These are phyloP conservation scores for Fomitopsis pulvina DNA, from an alignment of 768 basidiomycete genomes.

Conservation along the genomic window DNA sequence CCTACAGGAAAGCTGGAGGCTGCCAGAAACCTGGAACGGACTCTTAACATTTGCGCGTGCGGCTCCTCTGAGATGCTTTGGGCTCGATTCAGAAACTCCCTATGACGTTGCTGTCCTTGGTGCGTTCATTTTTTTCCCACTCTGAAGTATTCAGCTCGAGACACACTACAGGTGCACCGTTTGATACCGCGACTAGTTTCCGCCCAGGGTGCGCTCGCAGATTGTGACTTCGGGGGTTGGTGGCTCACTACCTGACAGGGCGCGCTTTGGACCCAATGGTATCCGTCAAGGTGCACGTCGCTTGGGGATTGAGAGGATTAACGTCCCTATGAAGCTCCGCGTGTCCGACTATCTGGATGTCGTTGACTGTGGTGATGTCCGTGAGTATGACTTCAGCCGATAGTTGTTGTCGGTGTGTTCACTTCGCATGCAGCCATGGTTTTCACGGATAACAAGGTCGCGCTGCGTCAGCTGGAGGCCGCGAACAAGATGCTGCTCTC, in stretches of 20 bases:
- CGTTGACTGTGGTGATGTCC: constrained; percentile 27
- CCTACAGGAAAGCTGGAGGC: constrained; percentile 7
- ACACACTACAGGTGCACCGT: constrained; percentile 19
- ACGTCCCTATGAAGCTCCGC: constrained; percentile 23
- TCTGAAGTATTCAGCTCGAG: background rate
- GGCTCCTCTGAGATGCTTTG: constrained; percentile 24
- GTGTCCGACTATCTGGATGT: constrained; percentile 21
- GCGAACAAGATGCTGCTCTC: constrained; percentile 21
- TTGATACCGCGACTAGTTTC: constrained; percentile 27
- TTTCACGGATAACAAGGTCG: constrained; percentile 23
- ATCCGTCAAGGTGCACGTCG: constrained; percentile 28
- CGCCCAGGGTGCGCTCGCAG: constrained; percentile 21
- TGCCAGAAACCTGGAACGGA: constrained; percentile 21
- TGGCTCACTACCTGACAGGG: constrained; percentile 7
- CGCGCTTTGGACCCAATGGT: constrained; percentile 28
- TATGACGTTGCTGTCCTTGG: constrained; percentile 26
- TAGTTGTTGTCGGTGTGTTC: background rate
- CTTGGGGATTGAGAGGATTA: constrained; percentile 22
- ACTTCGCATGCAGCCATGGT: constrained; percentile 13
- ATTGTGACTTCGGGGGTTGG: no score
- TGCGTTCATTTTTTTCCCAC: background rate
- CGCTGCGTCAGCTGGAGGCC: constrained; percentile 26
- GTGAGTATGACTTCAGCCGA: constrained; percentile 13
- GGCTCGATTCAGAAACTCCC: constrained; percentile 15
- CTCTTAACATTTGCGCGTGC: constrained; percentile 23